phyloP scores from a whole-genome alignment of 2,329 filamentous ascomycete species.

The Penicillium concentricum region DNA sequence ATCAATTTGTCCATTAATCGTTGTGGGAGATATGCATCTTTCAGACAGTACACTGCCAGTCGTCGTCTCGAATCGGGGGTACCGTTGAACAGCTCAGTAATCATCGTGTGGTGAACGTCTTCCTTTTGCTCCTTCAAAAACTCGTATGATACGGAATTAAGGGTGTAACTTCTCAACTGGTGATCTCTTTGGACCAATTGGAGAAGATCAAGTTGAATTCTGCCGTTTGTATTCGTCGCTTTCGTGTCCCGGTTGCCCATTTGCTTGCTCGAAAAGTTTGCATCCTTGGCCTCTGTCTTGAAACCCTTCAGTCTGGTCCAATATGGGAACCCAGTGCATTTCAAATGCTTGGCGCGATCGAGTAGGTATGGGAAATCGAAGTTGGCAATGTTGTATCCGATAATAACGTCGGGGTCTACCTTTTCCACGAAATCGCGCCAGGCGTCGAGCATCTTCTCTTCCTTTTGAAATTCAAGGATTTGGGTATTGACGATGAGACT shows the following conservation, averaged over 20 bases:
- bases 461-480: slow-evolving; percentile 76
- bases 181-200: slow-evolving; percentile 93
- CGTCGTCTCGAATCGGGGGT: slow-evolving; percentile 88
- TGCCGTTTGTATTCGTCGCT: slow-evolving; percentile 88
- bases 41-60: slow-evolving; percentile 92
- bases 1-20: slow-evolving; percentile 95
- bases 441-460: slow-evolving; percentile 84
- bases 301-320: slow-evolving; percentile 77
- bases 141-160: slow-evolving; percentile 93
- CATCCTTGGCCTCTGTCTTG: slow-evolving; percentile 69
- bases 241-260: slow-evolving; percentile 97
- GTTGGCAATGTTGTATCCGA: slow-evolving; percentile 97
- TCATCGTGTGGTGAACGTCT: slow-evolving; percentile 98
- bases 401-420: slow-evolving; percentile 95
- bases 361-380: slow-evolving; percentile 98
- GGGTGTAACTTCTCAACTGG: slow-evolving; percentile 91
- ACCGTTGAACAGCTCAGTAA: slow-evolving; percentile 95
- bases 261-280: slow-evolving; percentile 95
- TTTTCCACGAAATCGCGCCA: slow-evolving; percentile 90
- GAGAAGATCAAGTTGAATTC: slow-evolving; percentile 89
- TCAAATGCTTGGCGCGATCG: slow-evolving; percentile 81
- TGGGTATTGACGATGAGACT: slow-evolving; percentile 94
- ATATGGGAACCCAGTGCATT: slow-evolving; percentile 75
- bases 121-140: slow-evolving; percentile 98
- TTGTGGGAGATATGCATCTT: slow-evolving; percentile 94